Evolutionary conservation across 2,329 filamentous ascomycete genomes (phyloP).

Genomic region (Colletotrichum trifolii): DNA sequence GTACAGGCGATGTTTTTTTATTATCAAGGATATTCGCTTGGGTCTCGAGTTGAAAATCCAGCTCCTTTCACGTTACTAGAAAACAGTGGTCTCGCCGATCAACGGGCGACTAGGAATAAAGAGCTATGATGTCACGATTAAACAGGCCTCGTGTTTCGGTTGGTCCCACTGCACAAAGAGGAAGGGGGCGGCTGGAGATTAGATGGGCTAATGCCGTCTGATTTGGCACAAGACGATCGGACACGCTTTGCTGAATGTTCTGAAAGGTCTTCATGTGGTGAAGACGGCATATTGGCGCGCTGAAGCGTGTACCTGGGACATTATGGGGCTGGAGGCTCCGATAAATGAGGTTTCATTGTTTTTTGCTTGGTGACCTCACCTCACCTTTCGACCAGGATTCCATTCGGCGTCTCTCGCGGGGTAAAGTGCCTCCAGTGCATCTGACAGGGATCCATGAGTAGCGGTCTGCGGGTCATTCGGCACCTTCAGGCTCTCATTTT

Average conservation of each 20-base stretch:
- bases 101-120: slow-evolving; percentile 7
- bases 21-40: neutral
- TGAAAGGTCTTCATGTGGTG: too few relatives aligned
- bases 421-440: slow-evolving; percentile 9
- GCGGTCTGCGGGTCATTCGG: slow-evolving; percentile 32
- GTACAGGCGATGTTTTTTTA: neutral
- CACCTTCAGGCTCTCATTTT: slow-evolving; percentile 8
- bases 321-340: too few relatives aligned
- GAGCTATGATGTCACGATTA: slow-evolving; percentile 20
- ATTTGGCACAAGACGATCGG: neutral
- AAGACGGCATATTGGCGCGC: too few relatives aligned
- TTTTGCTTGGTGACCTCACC: slow-evolving; percentile 22
- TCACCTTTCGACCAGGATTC: slow-evolving; percentile 8
- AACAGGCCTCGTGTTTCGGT: slow-evolving; percentile 6
- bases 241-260: too few relatives aligned
- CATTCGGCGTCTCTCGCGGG: slow-evolving; percentile 23
- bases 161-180: neutral
- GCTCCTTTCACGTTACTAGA: neutral
- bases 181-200: neutral
- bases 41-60: neutral
- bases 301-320: neutral
- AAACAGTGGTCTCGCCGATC: neutral
- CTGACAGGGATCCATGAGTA: slow-evolving; percentile 2
- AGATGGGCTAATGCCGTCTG: neutral
- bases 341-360: neutral